Evolutionary conservation across 805 yeast species (phyloP).

Genomic region (Pichia heedii): DNA sequence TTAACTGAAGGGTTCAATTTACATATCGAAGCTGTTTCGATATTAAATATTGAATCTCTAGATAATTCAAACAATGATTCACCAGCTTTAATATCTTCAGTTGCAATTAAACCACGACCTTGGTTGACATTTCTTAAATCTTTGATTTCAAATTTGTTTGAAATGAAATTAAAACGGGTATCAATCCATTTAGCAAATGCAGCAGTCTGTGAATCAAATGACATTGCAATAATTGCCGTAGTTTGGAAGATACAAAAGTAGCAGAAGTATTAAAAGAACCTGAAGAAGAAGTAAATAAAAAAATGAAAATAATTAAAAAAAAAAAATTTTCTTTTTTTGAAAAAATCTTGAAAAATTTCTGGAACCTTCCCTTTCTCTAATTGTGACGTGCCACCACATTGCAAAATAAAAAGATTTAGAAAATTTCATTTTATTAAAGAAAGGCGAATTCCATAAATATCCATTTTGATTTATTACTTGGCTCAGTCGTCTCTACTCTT

Average conservation of each 20-base stretch:
- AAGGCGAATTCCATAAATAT: too few relatives aligned
- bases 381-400: too few relatives aligned
- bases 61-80: slow-evolving; percentile 70
- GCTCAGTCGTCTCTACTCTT: background rate
- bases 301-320: background rate
- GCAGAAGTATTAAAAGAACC: background rate
- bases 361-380: slow-evolving; percentile 1
- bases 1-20: slow-evolving; percentile 24
- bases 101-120: slow-evolving; percentile 75
- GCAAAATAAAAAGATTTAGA: too few relatives aligned
- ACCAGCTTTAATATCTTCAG: slow-evolving; percentile 46
- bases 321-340: background rate
- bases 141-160: slow-evolving; percentile 47
- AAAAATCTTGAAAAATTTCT: background rate
- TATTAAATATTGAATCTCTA: slow-evolving; percentile 43
- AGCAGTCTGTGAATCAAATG: slow-evolving; percentile 26
- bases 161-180: slow-evolving; percentile 35
- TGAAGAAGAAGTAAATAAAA: background rate
- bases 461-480: background rate
- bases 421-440: too few relatives aligned
- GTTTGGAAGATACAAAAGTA: background rate
- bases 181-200: slow-evolving; percentile 39
- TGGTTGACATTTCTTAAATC: slow-evolving; percentile 53
- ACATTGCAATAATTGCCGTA: slow-evolving; percentile 1
- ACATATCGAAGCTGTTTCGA: slow-evolving; percentile 45